Evolutionary conservation across 768 basidiomycete genomes (phyloP).

Genomic region (Termitomyces sp.): DNA sequence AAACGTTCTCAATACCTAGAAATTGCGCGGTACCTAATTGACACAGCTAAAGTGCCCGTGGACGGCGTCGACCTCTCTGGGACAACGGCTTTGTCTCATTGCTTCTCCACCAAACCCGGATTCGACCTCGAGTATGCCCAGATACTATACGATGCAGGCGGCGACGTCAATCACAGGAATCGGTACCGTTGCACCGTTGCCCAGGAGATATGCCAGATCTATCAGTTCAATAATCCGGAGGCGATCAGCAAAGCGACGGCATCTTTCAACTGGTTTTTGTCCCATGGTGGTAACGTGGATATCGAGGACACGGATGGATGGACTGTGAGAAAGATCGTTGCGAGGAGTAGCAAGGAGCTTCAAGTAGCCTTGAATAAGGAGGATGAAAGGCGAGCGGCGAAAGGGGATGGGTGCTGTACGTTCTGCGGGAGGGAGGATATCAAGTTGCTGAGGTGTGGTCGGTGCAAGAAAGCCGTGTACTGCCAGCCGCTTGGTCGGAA

Average conservation of each 20-base stretch:
- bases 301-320: constrained; percentile 39
- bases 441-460: constrained; percentile 29
- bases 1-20: constrained; percentile 23
- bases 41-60: constrained; percentile 33
- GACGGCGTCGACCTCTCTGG: constrained; percentile 40
- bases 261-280: constrained; percentile 38
- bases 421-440: constrained; percentile 33
- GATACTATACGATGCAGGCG: constrained; percentile 41
- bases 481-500: constrained; percentile 27
- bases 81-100: constrained; percentile 38
- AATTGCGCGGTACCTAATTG: constrained; percentile 33
- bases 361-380: constrained; percentile 26
- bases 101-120: constrained; percentile 39
- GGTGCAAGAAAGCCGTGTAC: constrained; percentile 35
- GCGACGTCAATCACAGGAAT: constrained; percentile 38
- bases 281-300: constrained; percentile 41
- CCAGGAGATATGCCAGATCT: constrained; percentile 37
- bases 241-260: constrained; percentile 23
- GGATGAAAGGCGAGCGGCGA: constrained; percentile 28
- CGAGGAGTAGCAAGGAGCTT: constrained; percentile 15
- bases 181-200: constrained; percentile 39
- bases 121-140: constrained; percentile 42
- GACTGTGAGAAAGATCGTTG: constrained; percentile 25
- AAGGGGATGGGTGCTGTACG: constrained; percentile 28
- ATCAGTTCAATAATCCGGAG: constrained; percentile 17